Evolutionary conservation across 352 stramenopile species (phyloP), one percentile per base, ranked within the genome.

Genomic region (Pythium inflatum): DNA sequence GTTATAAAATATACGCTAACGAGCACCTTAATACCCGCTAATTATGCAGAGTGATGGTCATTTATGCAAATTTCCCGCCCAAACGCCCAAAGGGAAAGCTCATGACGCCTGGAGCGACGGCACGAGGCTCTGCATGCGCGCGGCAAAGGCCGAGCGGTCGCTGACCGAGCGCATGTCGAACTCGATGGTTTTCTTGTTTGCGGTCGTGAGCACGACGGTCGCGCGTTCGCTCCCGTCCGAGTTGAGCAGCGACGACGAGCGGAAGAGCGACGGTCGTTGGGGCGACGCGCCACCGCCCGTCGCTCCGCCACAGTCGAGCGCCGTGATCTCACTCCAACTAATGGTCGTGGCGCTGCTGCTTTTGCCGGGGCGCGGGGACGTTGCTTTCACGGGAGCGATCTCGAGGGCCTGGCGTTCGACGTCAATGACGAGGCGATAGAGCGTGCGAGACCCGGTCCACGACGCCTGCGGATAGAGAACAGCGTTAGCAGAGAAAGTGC

Each of bases 371-470:
- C 69, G 69, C 6, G 75, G 75, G 0, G 77, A 82, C 16, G 71
- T 71, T 3, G 77, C 49, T 46, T 87, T 83, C 1, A 63, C 43
- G 0, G 76, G 49, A 2, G 46, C 58, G 38, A 88, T 71, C 25
- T 74, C 49, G 6, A 89, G 54, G 7, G 48, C 61, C 8, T 62
- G 71, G 7, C 24, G 58, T 1, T 56, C 11, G 0, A 62, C 41
- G 53, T 89, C 75, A 34, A 86, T 30, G 24, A 73, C 66, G 20
- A 89, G 63, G 46, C 68, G 75, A 38, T 79, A 75, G 27, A 78
- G 71, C 31, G 77, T 74, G 43, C 78, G 77, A 5, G 71, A 71
- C 12, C 80, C 80, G 22, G 68, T 85, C 81, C 81, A 89, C 5
- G 79, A 81, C 1, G 75, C 31, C 81, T 84, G 38, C 9, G 49